These are phyloP conservation scores for Blastobotrys persicus DNA, from an alignment of 1,139 yeast genomes.

Conservation along the genomic window DNA sequence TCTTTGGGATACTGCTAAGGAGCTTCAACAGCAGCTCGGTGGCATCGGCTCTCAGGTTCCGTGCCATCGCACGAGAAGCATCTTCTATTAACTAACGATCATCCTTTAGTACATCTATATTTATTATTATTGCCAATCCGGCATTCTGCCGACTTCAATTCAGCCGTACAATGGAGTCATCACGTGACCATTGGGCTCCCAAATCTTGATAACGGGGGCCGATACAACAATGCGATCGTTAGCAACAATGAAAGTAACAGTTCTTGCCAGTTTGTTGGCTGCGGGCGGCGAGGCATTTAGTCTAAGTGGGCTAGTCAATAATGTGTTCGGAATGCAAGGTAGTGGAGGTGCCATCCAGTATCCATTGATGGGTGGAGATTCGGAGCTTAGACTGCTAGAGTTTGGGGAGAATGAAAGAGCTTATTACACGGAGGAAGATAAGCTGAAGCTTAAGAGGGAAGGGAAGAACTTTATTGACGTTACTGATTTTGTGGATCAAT, in stretches of 20 bases:
- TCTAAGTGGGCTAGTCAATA: slow-evolving; percentile 2
- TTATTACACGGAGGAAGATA: slow-evolving; percentile 55
- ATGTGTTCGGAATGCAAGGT: background rate
- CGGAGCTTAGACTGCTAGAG: slow-evolving; percentile 32
- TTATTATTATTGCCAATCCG: no score
- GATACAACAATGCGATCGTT: no score
- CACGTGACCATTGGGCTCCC: no score
- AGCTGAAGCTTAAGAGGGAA: slow-evolving; percentile 51
- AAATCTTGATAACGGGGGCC: no score
- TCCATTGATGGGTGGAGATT: background rate
- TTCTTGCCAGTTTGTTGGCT: background rate
- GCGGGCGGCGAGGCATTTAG: background rate
- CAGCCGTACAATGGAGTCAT: no score
- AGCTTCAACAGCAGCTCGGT: slow-evolving; percentile 30
- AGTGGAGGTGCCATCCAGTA: slow-evolving; percentile 1
- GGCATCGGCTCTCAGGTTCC: slow-evolving; percentile 30
- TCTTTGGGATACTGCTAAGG: slow-evolving; percentile 47
- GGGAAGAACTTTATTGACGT: slow-evolving; percentile 69
- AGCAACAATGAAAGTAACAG: background rate
- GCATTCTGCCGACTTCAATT: no score
- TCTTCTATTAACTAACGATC: slow-evolving; percentile 36
- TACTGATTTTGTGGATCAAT: slow-evolving; percentile 44
- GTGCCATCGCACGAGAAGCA: slow-evolving; percentile 41
- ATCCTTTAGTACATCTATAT: no score
- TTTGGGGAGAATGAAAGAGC: slow-evolving; percentile 38